Evolutionary conservation across 2,329 filamentous ascomycete species (phyloP).

Genomic region (Cercospora canescens): DNA sequence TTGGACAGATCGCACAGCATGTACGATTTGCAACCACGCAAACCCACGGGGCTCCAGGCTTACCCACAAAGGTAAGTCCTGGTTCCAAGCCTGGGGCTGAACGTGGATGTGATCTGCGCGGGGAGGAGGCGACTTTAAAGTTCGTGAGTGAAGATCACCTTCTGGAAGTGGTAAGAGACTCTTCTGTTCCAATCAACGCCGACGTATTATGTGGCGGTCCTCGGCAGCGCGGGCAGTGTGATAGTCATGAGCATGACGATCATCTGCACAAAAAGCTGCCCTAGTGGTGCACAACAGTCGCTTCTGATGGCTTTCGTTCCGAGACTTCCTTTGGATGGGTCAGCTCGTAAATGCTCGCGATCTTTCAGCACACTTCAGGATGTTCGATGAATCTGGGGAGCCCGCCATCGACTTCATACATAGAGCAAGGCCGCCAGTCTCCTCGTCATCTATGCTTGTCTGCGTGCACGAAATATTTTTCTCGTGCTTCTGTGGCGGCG

Average conservation of each 20-base stretch:
- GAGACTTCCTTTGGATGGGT: background rate
- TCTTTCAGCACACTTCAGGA: background rate
- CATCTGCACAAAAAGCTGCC: background rate
- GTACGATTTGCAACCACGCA: background rate
- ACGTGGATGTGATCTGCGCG: background rate
- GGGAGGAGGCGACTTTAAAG: background rate
- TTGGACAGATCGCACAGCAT: conserved; percentile 6
- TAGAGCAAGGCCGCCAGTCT: background rate
- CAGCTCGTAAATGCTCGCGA: background rate
- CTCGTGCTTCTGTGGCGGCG: background rate
- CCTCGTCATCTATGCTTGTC: background rate
- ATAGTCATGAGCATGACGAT: background rate
- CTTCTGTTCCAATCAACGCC: background rate
- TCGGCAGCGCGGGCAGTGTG: no score
- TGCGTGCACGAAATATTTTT: background rate
- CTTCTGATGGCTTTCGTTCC: background rate
- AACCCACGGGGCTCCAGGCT: background rate
- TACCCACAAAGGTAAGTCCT: background rate
- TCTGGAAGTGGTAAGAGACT: background rate
- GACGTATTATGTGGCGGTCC: background rate
- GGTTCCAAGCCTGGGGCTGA: background rate
- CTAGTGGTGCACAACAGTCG: background rate
- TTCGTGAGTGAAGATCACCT: background rate
- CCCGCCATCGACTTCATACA: background rate
- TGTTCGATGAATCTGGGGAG: background rate